Conservation (phyloP, 73 alveolate genomes). For the Stentor roeselii region DNA sequence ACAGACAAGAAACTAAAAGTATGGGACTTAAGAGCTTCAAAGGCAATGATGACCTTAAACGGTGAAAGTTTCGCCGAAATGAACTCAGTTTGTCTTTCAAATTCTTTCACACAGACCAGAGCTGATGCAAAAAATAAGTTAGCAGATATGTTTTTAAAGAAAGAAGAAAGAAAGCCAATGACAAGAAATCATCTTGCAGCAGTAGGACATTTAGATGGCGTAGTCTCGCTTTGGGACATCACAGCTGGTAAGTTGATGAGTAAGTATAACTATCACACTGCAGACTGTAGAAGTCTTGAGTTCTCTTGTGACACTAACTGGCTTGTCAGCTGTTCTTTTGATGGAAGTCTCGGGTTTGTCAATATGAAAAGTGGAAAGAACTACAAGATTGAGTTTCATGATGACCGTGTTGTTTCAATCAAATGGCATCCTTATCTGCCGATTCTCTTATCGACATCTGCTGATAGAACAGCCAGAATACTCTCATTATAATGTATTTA, state of each 20-base stretch:
- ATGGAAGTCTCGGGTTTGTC: constrained; percentile 31
- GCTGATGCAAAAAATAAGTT: neutral
- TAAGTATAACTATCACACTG: constrained; percentile 34
- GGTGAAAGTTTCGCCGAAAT: constrained; percentile 52
- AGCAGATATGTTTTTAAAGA: neutral
- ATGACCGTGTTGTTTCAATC: constrained; percentile 36
- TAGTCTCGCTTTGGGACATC: constrained; percentile 48
- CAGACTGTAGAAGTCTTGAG: constrained; percentile 57
- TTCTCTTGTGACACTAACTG: constrained; percentile 45
- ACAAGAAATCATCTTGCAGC: constrained; percentile 15
- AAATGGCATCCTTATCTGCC: constrained; percentile 85
- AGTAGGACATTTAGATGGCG: constrained; percentile 54
- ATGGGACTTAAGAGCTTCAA: constrained; percentile 86
- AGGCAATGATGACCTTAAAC: constrained; percentile 48
- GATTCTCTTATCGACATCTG: constrained; percentile 67
- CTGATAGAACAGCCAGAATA: constrained; percentile 74
- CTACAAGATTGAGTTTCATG: constrained; percentile 32
- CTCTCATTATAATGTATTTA: no score
- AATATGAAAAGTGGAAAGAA: constrained; percentile 30
- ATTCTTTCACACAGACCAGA: neutral
- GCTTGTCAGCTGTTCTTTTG: constrained; percentile 39
- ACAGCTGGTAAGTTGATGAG: constrained; percentile 22
- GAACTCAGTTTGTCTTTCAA: constrained; percentile 59
- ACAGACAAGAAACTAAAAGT: constrained; percentile 82
- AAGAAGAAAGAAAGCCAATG: neutral